Base-by-base conservation (phyloP, 139 green algal species). In the Volvox africanus region DNA sequence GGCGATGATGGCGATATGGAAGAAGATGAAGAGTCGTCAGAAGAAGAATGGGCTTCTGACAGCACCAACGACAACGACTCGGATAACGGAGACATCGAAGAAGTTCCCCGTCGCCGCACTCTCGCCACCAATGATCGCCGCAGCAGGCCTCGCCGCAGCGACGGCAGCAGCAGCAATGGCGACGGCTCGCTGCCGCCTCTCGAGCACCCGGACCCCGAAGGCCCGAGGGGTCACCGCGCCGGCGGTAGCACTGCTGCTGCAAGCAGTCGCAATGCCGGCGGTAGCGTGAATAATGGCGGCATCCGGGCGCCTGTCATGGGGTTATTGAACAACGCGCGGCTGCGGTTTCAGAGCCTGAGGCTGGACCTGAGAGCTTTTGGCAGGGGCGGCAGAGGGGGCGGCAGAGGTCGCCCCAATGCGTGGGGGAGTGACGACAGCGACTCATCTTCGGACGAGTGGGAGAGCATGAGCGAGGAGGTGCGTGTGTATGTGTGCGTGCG, bases 401-500 rank as follows among this genome's bases (percentile, higher is more conserved):
- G n/a, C 6, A 16, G 65, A 73, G 65, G 65, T 9, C 44, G 44
- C 44, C 5, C 5, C 44, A 55, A 80, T 18, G 65, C 65, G 3
- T 35, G 78, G 20, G 82, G 65, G 17, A 61, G 35, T 12, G 61
- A 28, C 13, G 50, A 75, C 18, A 21, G 20, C 36, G 36, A 81
- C 61, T 28, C 75, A 35, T 75, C 50, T 18, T 87, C 81, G 21
- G 32, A n/a, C 21, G 82, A 80, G 0, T 88, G 82, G 82, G 82
- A 88, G 65, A 88, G 62, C 35, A 69, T 33, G 3, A 71, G 73
- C 24, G 82, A 88, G 65, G 65, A 80, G 82, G 82, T 79, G 32
- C 32, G 75, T 55, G 9, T 55, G 44, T 55, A 55, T 55, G 44
- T 55, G 44, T 55, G 44, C 9, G 44, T 55, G 9, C 44, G 44